Conservation (phyloP, 257 asterid species). For the Leonotis leonurus region DNA sequence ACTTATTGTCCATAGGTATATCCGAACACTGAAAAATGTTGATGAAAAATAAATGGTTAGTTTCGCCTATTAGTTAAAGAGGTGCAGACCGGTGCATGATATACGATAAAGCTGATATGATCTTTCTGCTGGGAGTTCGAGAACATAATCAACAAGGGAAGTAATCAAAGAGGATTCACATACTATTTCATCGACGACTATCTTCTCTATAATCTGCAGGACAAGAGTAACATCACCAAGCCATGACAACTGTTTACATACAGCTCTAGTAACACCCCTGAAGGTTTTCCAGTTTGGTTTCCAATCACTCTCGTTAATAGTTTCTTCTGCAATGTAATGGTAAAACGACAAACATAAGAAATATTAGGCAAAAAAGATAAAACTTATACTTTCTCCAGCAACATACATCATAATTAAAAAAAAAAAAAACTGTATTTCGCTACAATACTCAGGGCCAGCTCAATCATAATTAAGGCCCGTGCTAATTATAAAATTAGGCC, state of each 20-base stretch:
- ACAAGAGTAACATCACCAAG: constrained; percentile 65
- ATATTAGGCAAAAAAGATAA: background rate
- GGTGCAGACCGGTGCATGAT: too few species aligned
- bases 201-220: constrained; percentile 67
- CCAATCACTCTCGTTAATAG: constrained; percentile 23
- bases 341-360: constrained; percentile 14
- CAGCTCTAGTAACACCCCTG: constrained; percentile 37
- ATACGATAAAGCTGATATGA: background rate
- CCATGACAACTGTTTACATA: constrained; percentile 52
- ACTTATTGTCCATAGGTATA: constrained; percentile 55
- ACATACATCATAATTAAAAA: background rate
- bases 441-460: too few species aligned
- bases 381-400: background rate
- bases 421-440: too few species aligned
- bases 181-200: constrained; percentile 62
- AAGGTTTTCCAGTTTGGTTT: constrained; percentile 48
- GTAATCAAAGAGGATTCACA: constrained; percentile 20
- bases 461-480: too few species aligned
- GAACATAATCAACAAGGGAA: background rate
- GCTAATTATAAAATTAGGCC: too few species aligned
- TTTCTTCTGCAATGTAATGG: constrained; percentile 41
- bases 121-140: background rate
- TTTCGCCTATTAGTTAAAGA: constrained; percentile 2
- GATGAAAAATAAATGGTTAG: background rate
- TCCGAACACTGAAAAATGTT: constrained; percentile 42